Evolutionary conservation across 179 eudicot genomes (phyloP), one percentile per base, ranked within the genome.

Genomic region (Pouteria campechiana): DNA sequence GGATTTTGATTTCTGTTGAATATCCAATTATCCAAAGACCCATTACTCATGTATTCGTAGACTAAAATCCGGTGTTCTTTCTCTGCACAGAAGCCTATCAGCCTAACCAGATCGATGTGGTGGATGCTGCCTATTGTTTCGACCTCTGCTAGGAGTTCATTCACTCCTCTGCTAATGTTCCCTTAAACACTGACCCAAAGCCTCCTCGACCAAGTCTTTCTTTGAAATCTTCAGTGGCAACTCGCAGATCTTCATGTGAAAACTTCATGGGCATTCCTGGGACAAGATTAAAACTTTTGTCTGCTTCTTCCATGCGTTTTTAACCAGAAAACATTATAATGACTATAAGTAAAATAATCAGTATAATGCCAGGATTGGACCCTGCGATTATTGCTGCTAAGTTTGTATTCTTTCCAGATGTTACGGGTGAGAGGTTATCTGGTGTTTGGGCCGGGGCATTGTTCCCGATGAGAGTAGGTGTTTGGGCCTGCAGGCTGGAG

Each of bases 141-240:
- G 7, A 35, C 39, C 10, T 35, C 39, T n/a, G n/a, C n/a, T n/a
- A n/a, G n/a, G n/a, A n/a, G n/a, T n/a, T n/a, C n/a, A n/a, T n/a
- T n/a, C n/a, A n/a, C n/a, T n/a, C 51, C 7, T 46, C 23, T 11
- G 2, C 33, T 32, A 46, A 18, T 5, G 36, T 44, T 9, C 51
- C 59, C 36, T 54, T 44, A 25, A 44, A 54, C 17, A 44, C 59
- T 10, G 59, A 54, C 9, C 59, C 58, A 44, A 42, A 54, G 3
- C 58, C 58, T 33, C 58, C 58, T n/a, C 44, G 34, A 2, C 58
- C 58, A 15, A 54, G 58, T 43, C 44, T 54, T 28, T 17, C 44
- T 12, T 25, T 43, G 8, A 43, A 54, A 19, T 54, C 19, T 1
- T 44, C 41, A 7, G 58, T 54, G 0, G 42, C 43, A 12, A 21